Evolutionary conservation across 345 rosid species (phyloP).

Genomic region (Arabis hirsuta): DNA sequence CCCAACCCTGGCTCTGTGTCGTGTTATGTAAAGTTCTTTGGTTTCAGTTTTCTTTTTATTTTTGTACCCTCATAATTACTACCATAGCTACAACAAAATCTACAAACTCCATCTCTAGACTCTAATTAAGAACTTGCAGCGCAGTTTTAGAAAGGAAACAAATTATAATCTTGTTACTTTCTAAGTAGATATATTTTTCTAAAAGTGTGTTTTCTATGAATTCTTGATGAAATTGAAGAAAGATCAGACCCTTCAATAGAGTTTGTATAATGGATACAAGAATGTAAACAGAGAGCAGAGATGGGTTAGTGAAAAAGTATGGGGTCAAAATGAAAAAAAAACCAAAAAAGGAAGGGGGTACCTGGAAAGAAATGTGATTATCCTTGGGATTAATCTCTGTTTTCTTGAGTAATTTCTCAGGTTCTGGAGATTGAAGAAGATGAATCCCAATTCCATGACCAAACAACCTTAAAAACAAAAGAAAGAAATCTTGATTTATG

Average conservation of each 20-base stretch:
- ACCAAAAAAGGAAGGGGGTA: neutral
- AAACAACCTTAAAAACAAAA: conserved; percentile 57
- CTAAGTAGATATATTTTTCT: neutral
- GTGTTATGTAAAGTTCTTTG: neutral
- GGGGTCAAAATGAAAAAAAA: neutral
- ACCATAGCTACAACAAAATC: neutral
- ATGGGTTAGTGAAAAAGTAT: neutral
- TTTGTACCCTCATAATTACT: neutral
- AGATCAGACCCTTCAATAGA: neutral
- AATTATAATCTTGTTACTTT: neutral
- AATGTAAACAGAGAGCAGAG: neutral
- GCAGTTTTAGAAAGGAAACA: neutral
- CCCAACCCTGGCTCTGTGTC: neutral
- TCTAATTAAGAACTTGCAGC: neutral
- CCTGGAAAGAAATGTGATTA: conserved; percentile 90
- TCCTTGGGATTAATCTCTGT: conserved; percentile 81
- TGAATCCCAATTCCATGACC: conserved; percentile 82
- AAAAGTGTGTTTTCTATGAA: neutral
- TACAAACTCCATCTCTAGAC: neutral
- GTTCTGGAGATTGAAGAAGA: conserved; percentile 70
- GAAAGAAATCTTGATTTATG: neutral
- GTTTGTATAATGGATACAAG: neutral
- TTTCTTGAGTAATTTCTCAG: conserved; percentile 64
- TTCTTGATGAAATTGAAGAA: neutral
- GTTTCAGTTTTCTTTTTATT: too few relatives aligned